Percentiles rank a stretch among this genome's conserved stretches.
phyloP scores from a whole-genome alignment of 2,329 filamentous ascomycete species.

The Alternaria ventricosa region DNA sequence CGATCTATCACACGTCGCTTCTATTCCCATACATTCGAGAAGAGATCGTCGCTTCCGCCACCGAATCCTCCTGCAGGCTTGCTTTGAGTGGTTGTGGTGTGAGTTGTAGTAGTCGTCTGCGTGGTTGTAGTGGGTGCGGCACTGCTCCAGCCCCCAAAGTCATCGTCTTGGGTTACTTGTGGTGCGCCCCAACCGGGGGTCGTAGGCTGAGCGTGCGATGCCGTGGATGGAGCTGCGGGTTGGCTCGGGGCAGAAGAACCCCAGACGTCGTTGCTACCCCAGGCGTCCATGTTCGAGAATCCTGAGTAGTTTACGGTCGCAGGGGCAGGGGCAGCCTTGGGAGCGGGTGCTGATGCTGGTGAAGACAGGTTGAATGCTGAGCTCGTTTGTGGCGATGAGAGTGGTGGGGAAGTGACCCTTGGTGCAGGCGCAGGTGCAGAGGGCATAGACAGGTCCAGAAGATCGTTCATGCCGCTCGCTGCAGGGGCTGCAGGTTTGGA shows the following conservation, averaged over 20 bases:
- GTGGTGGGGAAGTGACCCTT: slow-evolving; percentile 30
- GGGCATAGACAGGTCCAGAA: slow-evolving; percentile 73
- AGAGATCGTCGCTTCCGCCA: slow-evolving; percentile 75
- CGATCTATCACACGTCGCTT: not conserved
- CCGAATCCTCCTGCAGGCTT: slow-evolving; percentile 63
- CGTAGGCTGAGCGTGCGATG: slow-evolving; percentile 51
- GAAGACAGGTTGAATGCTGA: slow-evolving; percentile 73
- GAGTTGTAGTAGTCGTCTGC: slow-evolving; percentile 44
- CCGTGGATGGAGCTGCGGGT: slow-evolving; percentile 40
- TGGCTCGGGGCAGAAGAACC: slow-evolving; percentile 66
- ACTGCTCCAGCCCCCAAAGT: slow-evolving; percentile 95
- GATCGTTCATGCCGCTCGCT: slow-evolving; percentile 69
- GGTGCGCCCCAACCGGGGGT: slow-evolving; percentile 63
- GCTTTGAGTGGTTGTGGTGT: slow-evolving; percentile 29
- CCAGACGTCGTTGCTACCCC: slow-evolving; percentile 87
- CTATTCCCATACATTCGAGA: slow-evolving; percentile 93
- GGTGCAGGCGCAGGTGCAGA: slow-evolving; percentile 41
- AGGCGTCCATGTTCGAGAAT: slow-evolving; percentile 71
- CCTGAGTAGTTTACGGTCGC: slow-evolving; percentile 49
- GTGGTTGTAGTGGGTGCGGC: slow-evolving; percentile 66
- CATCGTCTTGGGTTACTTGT: slow-evolving; percentile 81
- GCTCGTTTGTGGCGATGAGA: slow-evolving; percentile 53
- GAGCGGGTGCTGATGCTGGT: slow-evolving; percentile 43
- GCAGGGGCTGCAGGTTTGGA: slow-evolving; percentile 58
- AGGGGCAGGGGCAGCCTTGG: slow-evolving; percentile 38